Evolutionary conservation across 1,139 yeast genomes (phyloP), one percentile per base, ranked within the genome.

Genomic region (Lodderomyces metapsilosis): DNA sequence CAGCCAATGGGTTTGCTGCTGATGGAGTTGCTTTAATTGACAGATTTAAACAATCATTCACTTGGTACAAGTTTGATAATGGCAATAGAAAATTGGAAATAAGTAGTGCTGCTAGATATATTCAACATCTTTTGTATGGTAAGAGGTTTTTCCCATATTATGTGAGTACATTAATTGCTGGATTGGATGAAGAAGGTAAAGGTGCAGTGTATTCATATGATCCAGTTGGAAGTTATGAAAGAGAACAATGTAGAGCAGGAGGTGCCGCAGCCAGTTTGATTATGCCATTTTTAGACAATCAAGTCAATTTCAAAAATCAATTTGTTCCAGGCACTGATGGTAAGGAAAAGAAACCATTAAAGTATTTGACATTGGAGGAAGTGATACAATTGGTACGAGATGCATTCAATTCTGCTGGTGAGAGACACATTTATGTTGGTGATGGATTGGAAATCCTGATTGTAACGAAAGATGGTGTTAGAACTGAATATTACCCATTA

Each of bases 341-440:
- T 18, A 78, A 73, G 13, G 72, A 73, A 43, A 84, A 80, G 62
- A 80, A 68, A 58, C 78, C 75, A 35, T 61, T 83, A 50, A 74
- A 81, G 54, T 86, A 77, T 56, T 74, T 92, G 59, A 64, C 76
- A 36, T 74, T 89, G 51, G 96, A 88, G 2, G 96, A 91, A 65
- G 97, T 89, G 18, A 69, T 92, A 56, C 78, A 82, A 53, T 71
- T 92, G 51, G 97, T 92, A 32, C 83, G 82, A 60, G 98, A 92
- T 66, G 96, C 98, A 6, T 92, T 92, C 60, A 76, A 89, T 12
- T 88, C 96, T 5, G 98, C 97, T 24, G 91, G 98, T 20, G 98
- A 92, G 68, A 86, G 98, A 74, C 98, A 94, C 63, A 92, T 92
- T 54, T 95, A 91, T 56, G 98, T 92, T 41, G 98, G 98, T 70